Base-by-base conservation (phyloP, 2,329 filamentous ascomycete species). In the Penicillium rolfsii region DNA sequence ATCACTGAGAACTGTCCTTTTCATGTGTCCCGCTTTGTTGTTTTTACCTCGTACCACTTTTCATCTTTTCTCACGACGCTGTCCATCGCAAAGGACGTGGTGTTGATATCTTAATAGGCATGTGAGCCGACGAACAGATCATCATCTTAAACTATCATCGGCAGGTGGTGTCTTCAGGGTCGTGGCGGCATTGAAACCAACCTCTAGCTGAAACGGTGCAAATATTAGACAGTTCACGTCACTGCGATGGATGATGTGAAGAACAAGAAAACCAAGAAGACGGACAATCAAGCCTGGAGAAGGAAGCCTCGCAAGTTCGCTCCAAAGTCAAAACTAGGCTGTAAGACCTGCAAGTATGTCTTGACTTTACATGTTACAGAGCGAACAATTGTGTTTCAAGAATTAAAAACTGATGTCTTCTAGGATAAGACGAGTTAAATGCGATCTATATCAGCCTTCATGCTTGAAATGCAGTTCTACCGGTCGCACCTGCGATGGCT, bases 311-410 rank as follows among this genome's bases (percentile, higher is more conserved):
- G 76, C 48, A 74, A 71, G 43, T 78, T 73, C 36, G 74, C 77
- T 57, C 74, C 76, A 63, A 79, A 78, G 68, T 78, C 76, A 63
- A 74, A 71, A 67, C 66, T 74, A 14, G 76, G 76, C 52, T 79
- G 76, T 64, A 77, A 74, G 64, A 78, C 76, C 45, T 78, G 76
- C 76, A 78, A 79, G 76, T 78, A 58, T 74, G 76, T 71, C 52
- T 64, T 58, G 55, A 54, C 57, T 61, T 12, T 40, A 30, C 24
- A 19, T 43, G 19, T 14, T 19, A 24, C 14, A 54, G 40, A 53
- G 52, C 52, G 59, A 46, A 7, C 14, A 46, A 28, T 16, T 28
- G 11, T 46, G 22, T 46, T 46, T 6, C 28, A n/a, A 46, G 43
- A 46, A 12, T 46, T 28, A 3, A 14, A 28, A 28, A 46, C 43